Base-by-base conservation (phyloP, 176 grass and related monocot species). In the Pharus latifolius region DNA sequence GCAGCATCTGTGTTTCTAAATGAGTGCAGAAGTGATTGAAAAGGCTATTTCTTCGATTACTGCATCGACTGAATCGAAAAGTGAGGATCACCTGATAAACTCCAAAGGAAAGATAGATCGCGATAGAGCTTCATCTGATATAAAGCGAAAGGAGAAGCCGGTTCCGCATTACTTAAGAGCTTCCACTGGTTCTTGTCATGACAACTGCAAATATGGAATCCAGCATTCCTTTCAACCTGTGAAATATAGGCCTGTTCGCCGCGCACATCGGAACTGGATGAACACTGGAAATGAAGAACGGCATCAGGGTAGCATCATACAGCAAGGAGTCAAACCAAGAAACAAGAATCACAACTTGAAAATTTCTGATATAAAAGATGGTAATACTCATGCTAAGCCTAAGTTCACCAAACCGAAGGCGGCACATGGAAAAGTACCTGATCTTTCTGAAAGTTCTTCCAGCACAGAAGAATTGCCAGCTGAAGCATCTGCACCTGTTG, bases 141-240 rank as follows among this genome's bases (percentile, higher is more conserved):
- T 63, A 8, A 80, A 62, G 48, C 63, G 76, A 38, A 85, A 70
- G 70, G 63, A 80, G 70, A 93, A 90, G 46, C 70, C 80, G 18
- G 41, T 81, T 27, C 94, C 94, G 4, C 69, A 81, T 83, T 91
- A 98, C 73, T 63, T 85, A 8, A 90, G 88, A 78, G 33, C 78
- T n/a, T 72, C 89, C 27, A 70, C 58, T 26, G 69, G 72, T 63
- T 98, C 95, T 64, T 98, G 95, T 65, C 95, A 98, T 72, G 87
- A 93, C 37, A 66, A 54, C 22, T 98, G 95, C 68, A 98, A 93
- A 77, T 93, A 52, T 62, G 95, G 90, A 37, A 48, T 38, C n/a
- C 55, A 77, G n/a, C 87, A 91, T 59, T 81, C 67, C 49, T 44
- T 53, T 53, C 81, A 91, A 68, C 53, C 84, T 48, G 88, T 79